A percentile compares a stretch with the other conserved stretches of the same genome.
Conservation (phyloP, 495 filamentous ascomycete genomes). For the Tricharina praecox region DNA sequence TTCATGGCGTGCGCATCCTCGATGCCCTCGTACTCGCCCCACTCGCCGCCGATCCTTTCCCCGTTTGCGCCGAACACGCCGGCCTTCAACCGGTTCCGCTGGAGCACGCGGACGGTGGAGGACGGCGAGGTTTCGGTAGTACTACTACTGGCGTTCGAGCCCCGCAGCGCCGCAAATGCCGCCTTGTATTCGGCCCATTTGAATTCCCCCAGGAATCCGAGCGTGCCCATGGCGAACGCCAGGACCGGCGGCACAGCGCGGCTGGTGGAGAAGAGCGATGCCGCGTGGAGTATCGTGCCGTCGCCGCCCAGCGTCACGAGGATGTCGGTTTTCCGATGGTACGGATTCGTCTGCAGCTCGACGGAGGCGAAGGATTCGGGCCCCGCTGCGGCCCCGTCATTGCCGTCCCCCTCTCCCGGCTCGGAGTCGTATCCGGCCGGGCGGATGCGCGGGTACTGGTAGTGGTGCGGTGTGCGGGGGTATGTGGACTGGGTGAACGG, state of each 20-base stretch:
- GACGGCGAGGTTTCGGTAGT: slow-evolving; percentile 9
- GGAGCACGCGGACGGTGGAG: slow-evolving; percentile 32
- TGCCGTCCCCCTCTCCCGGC: too few species aligned
- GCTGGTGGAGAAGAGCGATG: slow-evolving; percentile 75
- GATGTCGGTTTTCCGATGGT: slow-evolving; percentile 63
- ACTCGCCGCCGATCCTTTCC: slow-evolving; percentile 19
- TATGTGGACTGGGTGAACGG: slow-evolving; percentile 27
- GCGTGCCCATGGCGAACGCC: slow-evolving; percentile 87
- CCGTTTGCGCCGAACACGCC: slow-evolving; percentile 54
- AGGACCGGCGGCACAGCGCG: slow-evolving; percentile 75
- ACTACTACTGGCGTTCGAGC: neutral
- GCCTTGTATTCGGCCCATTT: slow-evolving; percentile 79
- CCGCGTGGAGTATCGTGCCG: slow-evolving; percentile 83
- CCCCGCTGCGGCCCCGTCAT: neutral
- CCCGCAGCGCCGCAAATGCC: slow-evolving; percentile 31
- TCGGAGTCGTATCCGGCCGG: neutral
- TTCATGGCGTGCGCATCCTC: slow-evolving; percentile 74
- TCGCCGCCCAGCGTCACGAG: slow-evolving; percentile 83
- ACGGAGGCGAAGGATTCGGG: slow-evolving; percentile 5
- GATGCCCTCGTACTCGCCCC: slow-evolving; percentile 23
- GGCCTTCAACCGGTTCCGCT: slow-evolving; percentile 72
- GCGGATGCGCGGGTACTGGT: neutral
- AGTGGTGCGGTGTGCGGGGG: slow-evolving; percentile 18
- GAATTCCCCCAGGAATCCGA: slow-evolving; percentile 94
- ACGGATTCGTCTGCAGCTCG: slow-evolving; percentile 19